phyloP scores from a whole-genome alignment of 768 basidiomycete genomes.

The Serendipita sp. region DNA sequence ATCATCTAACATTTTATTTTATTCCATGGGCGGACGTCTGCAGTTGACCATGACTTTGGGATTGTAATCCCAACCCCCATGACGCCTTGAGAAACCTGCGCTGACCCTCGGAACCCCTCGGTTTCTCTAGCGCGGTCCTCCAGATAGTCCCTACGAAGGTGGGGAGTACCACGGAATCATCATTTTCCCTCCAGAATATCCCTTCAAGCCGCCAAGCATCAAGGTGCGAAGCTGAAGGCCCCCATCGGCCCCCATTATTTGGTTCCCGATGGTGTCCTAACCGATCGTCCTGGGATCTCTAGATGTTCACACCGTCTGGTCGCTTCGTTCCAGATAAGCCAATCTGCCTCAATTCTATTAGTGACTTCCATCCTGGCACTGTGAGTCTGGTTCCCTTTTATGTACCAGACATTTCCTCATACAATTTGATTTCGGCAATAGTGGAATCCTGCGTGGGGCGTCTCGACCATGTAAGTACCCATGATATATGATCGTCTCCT shows the following conservation, averaged over 20 bases:
- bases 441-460: slow-evolving; percentile 96
- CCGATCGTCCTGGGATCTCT: too few relatives aligned
- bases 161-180: slow-evolving; percentile 93
- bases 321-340: slow-evolving; percentile 85
- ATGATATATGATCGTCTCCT: too few relatives aligned
- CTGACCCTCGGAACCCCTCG: not conserved
- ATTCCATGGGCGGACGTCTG: too few relatives aligned
- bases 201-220: slow-evolving; percentile 93
- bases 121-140: slow-evolving; percentile 62
- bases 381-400: slow-evolving; percentile 34
- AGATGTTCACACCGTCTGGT: slow-evolving; percentile 88
- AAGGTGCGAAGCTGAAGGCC: slow-evolving; percentile 38
- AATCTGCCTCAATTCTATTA: slow-evolving; percentile 92
- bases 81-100: too few relatives aligned
- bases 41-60: not conserved
- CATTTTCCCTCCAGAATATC: slow-evolving; percentile 86
- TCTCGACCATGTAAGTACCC: slow-evolving; percentile 73
- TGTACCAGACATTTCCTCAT: slow-evolving; percentile 5
- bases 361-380: slow-evolving; percentile 81
- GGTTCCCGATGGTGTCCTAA: not conserved
- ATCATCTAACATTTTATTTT: not conserved
- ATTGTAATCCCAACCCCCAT: too few relatives aligned
- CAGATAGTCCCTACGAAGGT: slow-evolving; percentile 77
- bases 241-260: not conserved
- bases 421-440: slow-evolving; percentile 19